Percentiles rank a stretch among this genome's conserved stretches.
phyloP scores from a whole-genome alignment of 2,329 filamentous ascomycete species.

The Chrysosporium keratinophilum region DNA sequence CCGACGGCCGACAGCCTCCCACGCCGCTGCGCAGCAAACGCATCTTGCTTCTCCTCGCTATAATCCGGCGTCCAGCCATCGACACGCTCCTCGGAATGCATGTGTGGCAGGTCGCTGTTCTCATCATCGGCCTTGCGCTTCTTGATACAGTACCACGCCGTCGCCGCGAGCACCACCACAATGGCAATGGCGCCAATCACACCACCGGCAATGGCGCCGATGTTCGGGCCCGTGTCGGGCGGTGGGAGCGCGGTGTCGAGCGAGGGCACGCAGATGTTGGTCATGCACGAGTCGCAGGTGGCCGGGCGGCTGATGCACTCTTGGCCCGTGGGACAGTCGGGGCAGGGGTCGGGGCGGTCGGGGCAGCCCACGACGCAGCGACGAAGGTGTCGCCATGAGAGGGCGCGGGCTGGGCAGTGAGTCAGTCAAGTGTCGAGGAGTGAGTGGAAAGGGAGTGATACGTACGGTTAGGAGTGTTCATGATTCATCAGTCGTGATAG shows the following conservation, averaged over 20 bases:
- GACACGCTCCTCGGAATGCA: slow-evolving; percentile 39
- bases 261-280: slow-evolving; percentile 42
- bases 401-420: slow-evolving; percentile 19
- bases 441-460: slow-evolving; percentile 10
- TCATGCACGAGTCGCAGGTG: slow-evolving; percentile 51
- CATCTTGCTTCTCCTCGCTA: slow-evolving; percentile 44
- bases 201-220: slow-evolving; percentile 82
- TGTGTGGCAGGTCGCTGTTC: too few species aligned
- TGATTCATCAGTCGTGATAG: neutral
- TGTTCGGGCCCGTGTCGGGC: slow-evolving; percentile 47
- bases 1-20: slow-evolving; percentile 70
- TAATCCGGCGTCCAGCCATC: slow-evolving; percentile 38
- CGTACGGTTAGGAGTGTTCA: neutral
- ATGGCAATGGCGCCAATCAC: slow-evolving; percentile 74
- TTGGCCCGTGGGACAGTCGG: slow-evolving; percentile 45
- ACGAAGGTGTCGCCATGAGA: slow-evolving; percentile 32
- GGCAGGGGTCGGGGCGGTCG: slow-evolving; percentile 45
- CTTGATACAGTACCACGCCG: slow-evolving; percentile 84
- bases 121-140: slow-evolving; percentile 58
- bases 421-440: neutral
- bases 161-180: slow-evolving; percentile 63
- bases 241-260: slow-evolving; percentile 16
- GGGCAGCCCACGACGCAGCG: slow-evolving; percentile 50
- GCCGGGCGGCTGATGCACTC: slow-evolving; percentile 51
- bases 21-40: slow-evolving; percentile 47